Percentiles rank a stretch among this genome's conserved stretches.
phyloP scores from a whole-genome alignment of 116 monocot genomes.

The Cymodocea nodosa region DNA sequence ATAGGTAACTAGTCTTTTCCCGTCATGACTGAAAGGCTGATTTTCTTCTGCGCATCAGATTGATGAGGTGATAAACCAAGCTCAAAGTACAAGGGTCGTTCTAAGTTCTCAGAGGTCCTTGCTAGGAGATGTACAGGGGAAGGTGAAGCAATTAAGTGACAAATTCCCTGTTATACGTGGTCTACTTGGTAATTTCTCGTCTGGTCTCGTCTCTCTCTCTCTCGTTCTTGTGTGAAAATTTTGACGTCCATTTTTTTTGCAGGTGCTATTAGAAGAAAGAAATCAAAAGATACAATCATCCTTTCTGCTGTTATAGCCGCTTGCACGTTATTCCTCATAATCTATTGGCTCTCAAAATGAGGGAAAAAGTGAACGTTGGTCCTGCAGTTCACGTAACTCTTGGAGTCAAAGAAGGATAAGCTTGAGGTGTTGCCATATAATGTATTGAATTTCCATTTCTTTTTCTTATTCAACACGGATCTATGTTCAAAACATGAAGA shows the following conservation, averaged over 20 bases:
- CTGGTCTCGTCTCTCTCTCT: neutral
- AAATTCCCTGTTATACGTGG: constrained; percentile 84
- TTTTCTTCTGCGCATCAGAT: constrained; percentile 34
- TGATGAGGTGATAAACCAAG: constrained; percentile 93
- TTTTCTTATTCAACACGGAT: neutral
- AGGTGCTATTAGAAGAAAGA: constrained; percentile 91
- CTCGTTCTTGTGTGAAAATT: neutral
- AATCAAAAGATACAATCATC: constrained; percentile 79
- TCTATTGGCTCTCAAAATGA: constrained; percentile 97
- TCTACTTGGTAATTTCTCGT: constrained; percentile 55
- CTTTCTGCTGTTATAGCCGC: constrained; percentile 91
- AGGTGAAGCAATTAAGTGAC: constrained; percentile 88
- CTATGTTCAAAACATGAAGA: neutral
- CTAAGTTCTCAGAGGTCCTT: constrained; percentile 55
- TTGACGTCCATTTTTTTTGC: constrained; percentile 7
- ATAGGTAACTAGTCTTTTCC: neutral
- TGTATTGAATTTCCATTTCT: neutral
- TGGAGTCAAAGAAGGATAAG: no score
- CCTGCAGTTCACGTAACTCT: no score
- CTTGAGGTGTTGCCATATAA: no score
- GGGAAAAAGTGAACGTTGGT: neutral
- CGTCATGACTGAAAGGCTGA: neutral
- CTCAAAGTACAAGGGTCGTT: constrained; percentile 66
- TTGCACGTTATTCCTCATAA: constrained; percentile 81
- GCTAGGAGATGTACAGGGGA: constrained; percentile 85